Evolutionary conservation across 2,329 filamentous ascomycete genomes (phyloP).

Genomic region (Rhynchosporium agropyri): DNA sequence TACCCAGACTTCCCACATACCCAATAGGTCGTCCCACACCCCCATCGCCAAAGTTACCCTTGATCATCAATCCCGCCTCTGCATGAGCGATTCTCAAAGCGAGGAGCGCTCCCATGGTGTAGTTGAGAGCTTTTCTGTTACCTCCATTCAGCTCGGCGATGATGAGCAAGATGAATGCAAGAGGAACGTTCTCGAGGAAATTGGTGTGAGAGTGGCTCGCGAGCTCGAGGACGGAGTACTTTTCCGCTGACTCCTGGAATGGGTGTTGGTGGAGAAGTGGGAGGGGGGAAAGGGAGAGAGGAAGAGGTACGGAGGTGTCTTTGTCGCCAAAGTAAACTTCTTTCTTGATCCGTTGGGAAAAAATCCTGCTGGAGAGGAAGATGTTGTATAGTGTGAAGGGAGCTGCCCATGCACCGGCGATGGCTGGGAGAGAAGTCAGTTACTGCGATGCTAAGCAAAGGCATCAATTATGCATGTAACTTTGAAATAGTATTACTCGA

Average conservation of each 20-base stretch:
- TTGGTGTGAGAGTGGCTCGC: conserved; percentile 26
- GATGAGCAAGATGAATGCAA: conserved; percentile 54
- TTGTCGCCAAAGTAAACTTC: conserved; percentile 27
- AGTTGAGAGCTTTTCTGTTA: conserved; percentile 22
- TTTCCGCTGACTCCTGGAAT: neutral
- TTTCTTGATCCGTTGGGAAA: conserved; percentile 21
- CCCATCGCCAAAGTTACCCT: conserved; percentile 26
- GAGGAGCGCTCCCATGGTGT: conserved; percentile 25
- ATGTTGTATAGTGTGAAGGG: conserved; percentile 29
- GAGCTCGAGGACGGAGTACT: conserved; percentile 11
- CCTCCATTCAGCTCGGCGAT: conserved; percentile 47
- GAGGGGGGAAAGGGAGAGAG: neutral
- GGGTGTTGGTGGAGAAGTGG: neutral
- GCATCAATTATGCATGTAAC: too few relatives aligned
- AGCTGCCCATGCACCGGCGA: conserved; percentile 27
- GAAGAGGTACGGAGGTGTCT: conserved; percentile 6
- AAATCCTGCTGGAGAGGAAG: conserved; percentile 28
- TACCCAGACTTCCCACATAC: conserved; percentile 26
- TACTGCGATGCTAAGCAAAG: too few relatives aligned
- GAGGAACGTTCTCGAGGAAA: conserved; percentile 45
- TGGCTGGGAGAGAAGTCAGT: conserved; percentile 15
- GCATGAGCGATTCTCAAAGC: conserved; percentile 27
- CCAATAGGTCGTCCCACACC: conserved; percentile 28
- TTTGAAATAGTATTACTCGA: too few relatives aligned
- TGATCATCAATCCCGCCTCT: conserved; percentile 20